Conservation (phyloP, 257 asterid genomes). For the Petrea volubilis region DNA sequence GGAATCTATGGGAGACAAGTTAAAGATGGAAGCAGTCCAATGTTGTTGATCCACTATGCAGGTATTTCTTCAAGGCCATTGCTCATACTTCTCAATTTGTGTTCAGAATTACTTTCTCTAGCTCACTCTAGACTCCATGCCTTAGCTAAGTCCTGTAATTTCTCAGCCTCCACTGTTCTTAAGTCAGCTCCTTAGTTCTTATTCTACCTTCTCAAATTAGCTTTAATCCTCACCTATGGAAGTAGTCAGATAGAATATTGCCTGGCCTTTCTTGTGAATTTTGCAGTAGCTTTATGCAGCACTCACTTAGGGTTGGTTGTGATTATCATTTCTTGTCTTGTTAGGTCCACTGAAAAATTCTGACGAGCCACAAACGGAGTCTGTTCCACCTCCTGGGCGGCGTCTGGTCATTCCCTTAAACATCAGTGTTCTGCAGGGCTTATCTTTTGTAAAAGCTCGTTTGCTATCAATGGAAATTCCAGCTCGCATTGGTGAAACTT, state of each 20-base stretch:
- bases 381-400: constrained; percentile 85
- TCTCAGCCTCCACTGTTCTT: neutral
- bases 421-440: constrained; percentile 81
- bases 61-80: constrained; percentile 47
- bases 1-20: constrained; percentile 62
- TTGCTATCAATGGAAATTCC: constrained; percentile 98
- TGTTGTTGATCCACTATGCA: constrained; percentile 94
- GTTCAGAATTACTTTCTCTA: constrained; percentile 3
- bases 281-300: constrained; percentile 6
- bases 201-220: neutral
- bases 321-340: constrained; percentile 23
- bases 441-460: constrained; percentile 92
- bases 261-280: constrained; percentile 6
- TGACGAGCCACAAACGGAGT: constrained; percentile 46
- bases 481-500: constrained; percentile 77
- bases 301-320: constrained; percentile 21
- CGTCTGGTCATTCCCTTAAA: constrained; percentile 85
- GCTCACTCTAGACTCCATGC: constrained; percentile 5
- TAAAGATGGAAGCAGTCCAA: constrained; percentile 87
- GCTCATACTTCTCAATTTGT: constrained; percentile 9
- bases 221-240: constrained; percentile 13
- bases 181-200: neutral
- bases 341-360: constrained; percentile 56
- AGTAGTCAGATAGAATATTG: constrained; percentile 12
- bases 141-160: constrained; percentile 8